Evolutionary conservation across 768 basidiomycete species (phyloP), one percentile per base, ranked within the genome.

Genomic region (Agrocybe praecox): DNA sequence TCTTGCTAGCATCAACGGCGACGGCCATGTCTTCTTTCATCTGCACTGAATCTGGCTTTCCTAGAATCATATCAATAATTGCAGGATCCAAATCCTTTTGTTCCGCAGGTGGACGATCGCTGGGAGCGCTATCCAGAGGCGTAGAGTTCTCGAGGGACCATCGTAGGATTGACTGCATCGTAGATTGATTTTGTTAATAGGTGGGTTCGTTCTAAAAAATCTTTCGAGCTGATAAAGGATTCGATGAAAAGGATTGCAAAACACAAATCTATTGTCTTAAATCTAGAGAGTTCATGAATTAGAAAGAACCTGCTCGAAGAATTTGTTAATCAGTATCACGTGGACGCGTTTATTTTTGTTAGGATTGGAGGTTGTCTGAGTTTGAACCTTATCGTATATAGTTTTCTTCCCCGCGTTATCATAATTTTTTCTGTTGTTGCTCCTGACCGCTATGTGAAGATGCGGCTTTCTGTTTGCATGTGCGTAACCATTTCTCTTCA

Each of bases 21-120:
- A 82, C 67, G 1, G 78, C 78, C 67, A 94, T 77, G 55, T 86
- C 84, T 58, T 94, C 91, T 67, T 89, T 90, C 92, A 96, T 96
- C 50, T 85, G 76, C 48, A 83, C 85, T 1, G 92, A 81, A 66
- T 96, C 94, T 0, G 90, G 82, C 64, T 87, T 91, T 11, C 94
- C 94, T 26, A 96, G 79, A 63, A 96, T 92, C 70, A 83, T 70
- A 63, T 95, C 92, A 60, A 96, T 89, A 60, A 96, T 78, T n/a
- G 72, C 91, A 1, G 94, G 88, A 74, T 94, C 89, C 18, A 96
- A 73, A 51, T 88, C 77, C 53, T 80, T 76, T 18, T 74, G 70
- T 10, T 71, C 71, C 15, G 59, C 63, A 21, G 74, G 77, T 6
- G 77, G 71, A 34, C 57, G 65, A 42, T 72, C 61, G 29, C 71